Evolutionary conservation across 805 yeast species (phyloP), one percentile per base, ranked within the genome.

Genomic region (Saccharomycopsis microspora): DNA sequence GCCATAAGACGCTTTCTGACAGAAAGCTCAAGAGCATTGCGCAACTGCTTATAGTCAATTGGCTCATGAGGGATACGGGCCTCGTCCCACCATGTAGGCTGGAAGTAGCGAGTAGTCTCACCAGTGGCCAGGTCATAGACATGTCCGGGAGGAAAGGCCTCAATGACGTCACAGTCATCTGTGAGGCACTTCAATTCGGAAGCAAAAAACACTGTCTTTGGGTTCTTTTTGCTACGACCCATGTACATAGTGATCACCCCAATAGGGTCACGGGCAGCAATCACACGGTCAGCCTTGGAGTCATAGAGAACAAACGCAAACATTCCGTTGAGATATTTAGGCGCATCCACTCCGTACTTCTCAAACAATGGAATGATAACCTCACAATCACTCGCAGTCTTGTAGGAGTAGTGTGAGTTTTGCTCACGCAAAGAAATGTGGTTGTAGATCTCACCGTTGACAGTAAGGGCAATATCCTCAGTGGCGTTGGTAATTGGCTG

Each of bases 1-100:
- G 97, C 93, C 99, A 93, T 93, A 61, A 93, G 77, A 76, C 98
- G 84, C 85, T 93, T 93, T 75, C 98, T 84, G 48, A 93, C 99
- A 43, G 98, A 88, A 69, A 83, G 70, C 68, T 93, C 98, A 64
- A 93, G 76, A 44, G 85, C 66, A 60, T 81, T 83, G 67, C 96
- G 82, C 53, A 93, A 76, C 51, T 68, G 58, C 60, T 64, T 77
- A 63, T 72, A 78, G 64, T 90, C 95, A 42, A 83, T 85, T 41
- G 81, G 86, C 51, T 75, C 74, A 39, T 82, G 65, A 57, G 98
- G 96, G 54, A 85, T 74, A 63, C 73, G 73, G 46, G 70, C 54
- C 56, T 75, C 95, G 62, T 89, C 94, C 85, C 95, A 84, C 99
- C 99, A 93, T 48, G 81, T 65, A 58, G 99, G 99, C 55, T 75